phyloP scores from a whole-genome alignment of 73 alveolate genomes.

The Paramecium tetraurelia region DNA sequence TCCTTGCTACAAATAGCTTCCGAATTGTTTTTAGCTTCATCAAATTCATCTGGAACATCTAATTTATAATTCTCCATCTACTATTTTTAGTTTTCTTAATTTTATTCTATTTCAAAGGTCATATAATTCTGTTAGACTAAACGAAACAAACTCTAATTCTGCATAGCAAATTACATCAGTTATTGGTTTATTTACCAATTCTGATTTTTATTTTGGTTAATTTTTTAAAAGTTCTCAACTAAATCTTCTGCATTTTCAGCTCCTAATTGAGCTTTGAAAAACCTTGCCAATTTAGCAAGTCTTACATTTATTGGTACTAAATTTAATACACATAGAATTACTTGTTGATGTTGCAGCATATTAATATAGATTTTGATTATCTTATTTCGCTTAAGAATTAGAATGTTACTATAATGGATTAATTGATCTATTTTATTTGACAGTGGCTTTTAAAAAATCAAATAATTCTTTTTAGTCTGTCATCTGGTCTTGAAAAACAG shows the following conservation, averaged over 20 bases:
- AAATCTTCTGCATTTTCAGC: neutral
- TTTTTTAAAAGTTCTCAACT: neutral
- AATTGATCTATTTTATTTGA: neutral
- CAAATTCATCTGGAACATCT: neutral
- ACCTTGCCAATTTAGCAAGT: neutral
- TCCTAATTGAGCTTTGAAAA: neutral
- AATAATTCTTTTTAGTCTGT: neutral
- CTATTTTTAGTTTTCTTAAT: neutral
- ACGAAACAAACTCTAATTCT: neutral
- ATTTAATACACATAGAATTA: neutral
- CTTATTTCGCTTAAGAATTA: neutral
- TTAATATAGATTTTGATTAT: neutral
- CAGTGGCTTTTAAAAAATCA: neutral
- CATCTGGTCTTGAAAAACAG: neutral
- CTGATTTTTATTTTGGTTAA: neutral
- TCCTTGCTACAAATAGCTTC: neutral
- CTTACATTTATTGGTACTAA: conserved; percentile 8
- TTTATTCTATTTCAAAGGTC: neutral
- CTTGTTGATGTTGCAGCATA: neutral
- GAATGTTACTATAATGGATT: neutral
- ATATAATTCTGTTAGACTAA: neutral
- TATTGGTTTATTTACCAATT: neutral
- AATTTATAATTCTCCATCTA: neutral
- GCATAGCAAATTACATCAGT: neutral
- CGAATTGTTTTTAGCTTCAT: neutral